phyloP scores from a whole-genome alignment of 2,329 filamentous ascomycete genomes.

The Claviceps digitariae region DNA sequence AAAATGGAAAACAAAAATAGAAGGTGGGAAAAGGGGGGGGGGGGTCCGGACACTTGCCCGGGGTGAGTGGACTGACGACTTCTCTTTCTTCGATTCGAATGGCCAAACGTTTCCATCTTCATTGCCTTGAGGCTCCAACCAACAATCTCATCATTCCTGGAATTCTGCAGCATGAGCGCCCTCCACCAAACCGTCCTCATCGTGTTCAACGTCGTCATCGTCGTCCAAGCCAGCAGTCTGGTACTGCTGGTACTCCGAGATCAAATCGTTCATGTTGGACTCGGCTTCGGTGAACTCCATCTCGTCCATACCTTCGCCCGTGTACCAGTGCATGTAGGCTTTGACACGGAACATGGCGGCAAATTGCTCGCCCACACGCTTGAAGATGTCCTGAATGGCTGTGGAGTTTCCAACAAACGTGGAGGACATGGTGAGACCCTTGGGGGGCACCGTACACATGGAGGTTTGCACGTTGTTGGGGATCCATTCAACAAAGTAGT shows the following conservation, averaged over 20 bases:
- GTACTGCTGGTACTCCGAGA: constrained; percentile 99
- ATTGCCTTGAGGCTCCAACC: neutral
- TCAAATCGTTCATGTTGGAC: constrained; percentile 99
- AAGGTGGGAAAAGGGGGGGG: neutral
- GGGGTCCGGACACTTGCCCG: neutral
- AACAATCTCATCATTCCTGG: neutral
- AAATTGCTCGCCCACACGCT: constrained; percentile 99
- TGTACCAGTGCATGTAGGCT: constrained; percentile 99
- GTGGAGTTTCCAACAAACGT: constrained; percentile 99
- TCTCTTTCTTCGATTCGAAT: neutral
- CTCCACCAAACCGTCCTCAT: constrained; percentile 45
- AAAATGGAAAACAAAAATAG: neutral
- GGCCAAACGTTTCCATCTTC: neutral
- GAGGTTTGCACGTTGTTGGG: constrained; percentile 99
- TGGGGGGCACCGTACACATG: constrained; percentile 94
- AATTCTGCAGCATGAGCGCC: constrained; percentile 57
- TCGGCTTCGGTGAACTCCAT: constrained; percentile 99
- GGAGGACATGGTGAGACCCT: constrained; percentile 95
- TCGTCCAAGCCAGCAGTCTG: constrained; percentile 96
- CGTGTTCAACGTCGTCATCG: constrained; percentile 92
- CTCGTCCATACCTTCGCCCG: constrained; percentile 99
- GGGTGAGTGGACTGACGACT: neutral
- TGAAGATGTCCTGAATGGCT: constrained; percentile 99
- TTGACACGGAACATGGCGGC: constrained; percentile 99
- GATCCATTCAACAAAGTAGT: constrained; percentile 99